phyloP scores from a whole-genome alignment of 805 yeast species.

The Debaryomyces castellii region DNA sequence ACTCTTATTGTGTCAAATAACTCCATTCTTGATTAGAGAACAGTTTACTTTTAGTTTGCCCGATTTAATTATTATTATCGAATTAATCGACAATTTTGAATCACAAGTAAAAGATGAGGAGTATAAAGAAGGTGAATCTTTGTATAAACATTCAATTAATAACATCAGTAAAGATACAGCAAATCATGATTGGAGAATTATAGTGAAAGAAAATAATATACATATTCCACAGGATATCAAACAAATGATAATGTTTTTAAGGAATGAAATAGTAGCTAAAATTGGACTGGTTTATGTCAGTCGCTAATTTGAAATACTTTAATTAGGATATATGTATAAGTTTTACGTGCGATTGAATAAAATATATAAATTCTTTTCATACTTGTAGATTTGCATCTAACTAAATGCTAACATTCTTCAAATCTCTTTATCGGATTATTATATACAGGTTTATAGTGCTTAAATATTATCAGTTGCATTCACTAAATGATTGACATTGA shows the following conservation, averaged over 20 bases:
- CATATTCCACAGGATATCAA: constrained; percentile 25
- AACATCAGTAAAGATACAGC: constrained; percentile 16
- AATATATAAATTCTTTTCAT: no score
- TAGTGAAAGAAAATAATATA: constrained; percentile 13
- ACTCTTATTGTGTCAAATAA: constrained; percentile 47
- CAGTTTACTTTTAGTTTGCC: constrained; percentile 22
- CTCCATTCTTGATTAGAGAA: constrained; percentile 35
- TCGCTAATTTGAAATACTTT: not conserved
- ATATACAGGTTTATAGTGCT: no score
- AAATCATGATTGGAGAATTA: constrained; percentile 38
- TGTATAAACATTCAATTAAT: constrained; percentile 30
- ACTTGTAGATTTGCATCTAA: no score
- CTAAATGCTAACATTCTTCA: no score
- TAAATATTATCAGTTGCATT: no score
- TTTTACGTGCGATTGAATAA: no score
- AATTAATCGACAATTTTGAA: constrained; percentile 39
- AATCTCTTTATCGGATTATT: no score
- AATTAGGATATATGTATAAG: no score
- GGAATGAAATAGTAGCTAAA: constrained; percentile 32
- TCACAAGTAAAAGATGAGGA: constrained; percentile 19
- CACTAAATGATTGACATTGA: no score
- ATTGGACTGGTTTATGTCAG: constrained; percentile 36
- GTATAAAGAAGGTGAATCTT: constrained; percentile 25
- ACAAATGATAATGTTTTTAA: constrained; percentile 23
- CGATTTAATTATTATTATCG: constrained; percentile 35